A percentile compares a stretch with the other conserved stretches of the same genome.
These are phyloP conservation scores for Eucalyptus regnans DNA, from an alignment of 345 rosid genomes.

Conservation along the genomic window DNA sequence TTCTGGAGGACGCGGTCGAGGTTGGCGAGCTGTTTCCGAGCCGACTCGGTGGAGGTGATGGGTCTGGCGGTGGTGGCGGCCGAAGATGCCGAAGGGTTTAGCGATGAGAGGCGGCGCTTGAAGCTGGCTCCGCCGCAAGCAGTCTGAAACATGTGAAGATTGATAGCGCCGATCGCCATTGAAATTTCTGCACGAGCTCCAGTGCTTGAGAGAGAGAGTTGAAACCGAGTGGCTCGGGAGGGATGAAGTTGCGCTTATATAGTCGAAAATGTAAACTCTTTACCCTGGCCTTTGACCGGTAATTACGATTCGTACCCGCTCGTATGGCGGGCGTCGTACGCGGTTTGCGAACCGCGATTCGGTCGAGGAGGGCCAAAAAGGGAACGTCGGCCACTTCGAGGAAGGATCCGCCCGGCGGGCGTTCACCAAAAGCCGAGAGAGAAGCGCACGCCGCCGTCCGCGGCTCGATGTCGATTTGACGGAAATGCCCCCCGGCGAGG, in stretches of 20 bases:
- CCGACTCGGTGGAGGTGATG: slow-evolving; percentile 3
- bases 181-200: neutral
- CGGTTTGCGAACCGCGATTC: neutral
- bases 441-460: neutral
- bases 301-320: neutral
- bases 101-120: slow-evolving; percentile 31
- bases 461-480: neutral
- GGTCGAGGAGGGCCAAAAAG: neutral
- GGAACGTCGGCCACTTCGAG: neutral
- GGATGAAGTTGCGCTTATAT: neutral
- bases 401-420: neutral
- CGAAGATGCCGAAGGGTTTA: slow-evolving; percentile 19
- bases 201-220: neutral
- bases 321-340: neutral
- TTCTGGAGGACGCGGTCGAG: slow-evolving; percentile 56
- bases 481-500: neutral
- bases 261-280: neutral
- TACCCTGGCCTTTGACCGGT: neutral
- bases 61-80: neutral
- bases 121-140: slow-evolving; percentile 21
- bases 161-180: neutral
- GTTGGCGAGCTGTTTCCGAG: slow-evolving; percentile 38
- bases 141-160: slow-evolving; percentile 21
- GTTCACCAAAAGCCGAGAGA: neutral
- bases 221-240: neutral